Evolutionary conservation across 768 basidiomycete genomes (phyloP), one percentile per base, ranked within the genome.

Genomic region (Xerocomus spinulosus): DNA sequence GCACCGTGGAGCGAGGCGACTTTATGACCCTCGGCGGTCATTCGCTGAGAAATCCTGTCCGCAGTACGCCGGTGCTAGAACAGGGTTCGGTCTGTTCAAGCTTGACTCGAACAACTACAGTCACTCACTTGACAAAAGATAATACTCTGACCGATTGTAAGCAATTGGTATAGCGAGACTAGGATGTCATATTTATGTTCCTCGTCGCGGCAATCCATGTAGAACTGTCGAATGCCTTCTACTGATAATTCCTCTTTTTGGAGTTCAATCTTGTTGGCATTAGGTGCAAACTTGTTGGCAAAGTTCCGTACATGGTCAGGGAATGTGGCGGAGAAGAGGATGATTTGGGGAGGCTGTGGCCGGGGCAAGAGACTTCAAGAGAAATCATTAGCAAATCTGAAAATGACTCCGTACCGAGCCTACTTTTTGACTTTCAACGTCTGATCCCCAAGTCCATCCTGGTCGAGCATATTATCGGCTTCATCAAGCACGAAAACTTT

Each of bases 281-380:
- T 77, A 0, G 96, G 94, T 14, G 95, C 94, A 66, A 98, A 95
- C 59, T 90, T 90, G 56, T 76, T 77, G 15, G 96, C 95, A 64
- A 95, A 98, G n/a, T 68, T 70, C 42, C 92, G 87, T 53, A 98
- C 95, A 51, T 87, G 79, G 62, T 95, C 92, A 18, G 92, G 89
- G 78, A 98, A 99, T 5, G 96, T 99, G 24, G 96, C 96, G 1
- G 95, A 98, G 76, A 99, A 99, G 43, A 98, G 83, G 50, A 98
- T 83, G 55, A 92, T 92, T 64, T 98, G 96, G 20, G 80, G 72
- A 20, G 79, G 72, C 50, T 70, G 73, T 24, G 69, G 40, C 15
- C 76, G 74, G 18, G 81, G 80, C 21, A 85, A 76, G 67, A 82
- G 73, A 63, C 85, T 87, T 12, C 3, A 18, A 26, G 7, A 32